These are phyloP conservation scores for Saccharomycopsis fibuligera DNA, from an alignment of 805 yeast genomes.

Conservation along the genomic window DNA sequence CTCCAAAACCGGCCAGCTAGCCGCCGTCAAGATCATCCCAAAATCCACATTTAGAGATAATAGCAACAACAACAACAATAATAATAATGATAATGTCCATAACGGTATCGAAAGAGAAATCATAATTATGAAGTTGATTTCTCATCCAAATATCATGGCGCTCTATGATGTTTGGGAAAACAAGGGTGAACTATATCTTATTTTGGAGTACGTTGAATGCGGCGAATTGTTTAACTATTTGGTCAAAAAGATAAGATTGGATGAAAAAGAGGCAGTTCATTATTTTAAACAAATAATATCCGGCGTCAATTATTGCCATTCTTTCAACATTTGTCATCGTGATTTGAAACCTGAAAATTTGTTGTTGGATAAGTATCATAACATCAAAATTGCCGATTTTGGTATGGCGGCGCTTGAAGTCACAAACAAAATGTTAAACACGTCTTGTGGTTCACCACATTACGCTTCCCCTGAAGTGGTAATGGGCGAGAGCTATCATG, in stretches of 20 bases:
- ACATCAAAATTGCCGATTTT: constrained; percentile 95
- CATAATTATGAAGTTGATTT: constrained; percentile 74
- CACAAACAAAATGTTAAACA: constrained; percentile 73
- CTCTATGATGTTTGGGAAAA: constrained; percentile 86
- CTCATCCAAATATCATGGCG: constrained; percentile 74
- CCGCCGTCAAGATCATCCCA: constrained; percentile 95
- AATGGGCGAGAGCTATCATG: constrained; percentile 90
- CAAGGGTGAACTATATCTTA: constrained; percentile 73
- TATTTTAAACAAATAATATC: constrained; percentile 83
- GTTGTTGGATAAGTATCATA: constrained; percentile 71
- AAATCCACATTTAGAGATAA: constrained; percentile 51
- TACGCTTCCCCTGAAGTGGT: constrained; percentile 98
- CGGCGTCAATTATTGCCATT: constrained; percentile 81
- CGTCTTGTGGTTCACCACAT: constrained; percentile 97
- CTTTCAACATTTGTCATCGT: constrained; percentile 81
- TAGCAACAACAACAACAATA: constrained; percentile 33
- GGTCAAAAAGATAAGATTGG: constrained; percentile 81
- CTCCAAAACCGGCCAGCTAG: constrained; percentile 74
- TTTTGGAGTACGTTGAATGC: constrained; percentile 92
- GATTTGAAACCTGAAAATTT: constrained; percentile 81
- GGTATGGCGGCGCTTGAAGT: constrained; percentile 98
- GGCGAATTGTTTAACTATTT: constrained; percentile 93
- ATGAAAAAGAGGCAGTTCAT: constrained; percentile 82
- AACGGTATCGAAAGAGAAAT: constrained; percentile 46
- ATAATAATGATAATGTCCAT: background rate